Conservation (phyloP, 2,329 filamentous ascomycete genomes). For the Exophiala spinifera region DNA sequence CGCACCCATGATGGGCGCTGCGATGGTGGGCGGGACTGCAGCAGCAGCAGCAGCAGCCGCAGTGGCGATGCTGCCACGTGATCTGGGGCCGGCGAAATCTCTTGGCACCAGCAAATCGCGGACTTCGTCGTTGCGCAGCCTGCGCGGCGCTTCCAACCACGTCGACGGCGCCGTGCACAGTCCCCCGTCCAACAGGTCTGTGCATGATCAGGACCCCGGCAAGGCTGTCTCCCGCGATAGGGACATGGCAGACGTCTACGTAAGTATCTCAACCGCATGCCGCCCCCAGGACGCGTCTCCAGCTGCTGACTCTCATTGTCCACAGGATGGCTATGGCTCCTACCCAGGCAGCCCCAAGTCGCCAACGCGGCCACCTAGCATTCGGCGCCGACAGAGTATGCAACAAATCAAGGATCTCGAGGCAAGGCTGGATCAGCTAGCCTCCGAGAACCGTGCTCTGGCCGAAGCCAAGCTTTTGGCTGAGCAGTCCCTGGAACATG, state of each 20-base stretch:
- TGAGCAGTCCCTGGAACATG: conserved; percentile 61
- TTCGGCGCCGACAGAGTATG: conserved; percentile 96
- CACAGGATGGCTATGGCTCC: conserved; percentile 89
- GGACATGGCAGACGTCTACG: conserved; percentile 91
- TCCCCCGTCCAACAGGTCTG: conserved; percentile 45
- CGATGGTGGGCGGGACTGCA: conserved; percentile 14
- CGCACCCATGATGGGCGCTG: conserved; percentile 31
- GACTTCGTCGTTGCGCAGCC: conserved; percentile 35
- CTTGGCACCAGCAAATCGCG: conserved; percentile 44
- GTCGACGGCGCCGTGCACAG: conserved; percentile 9
- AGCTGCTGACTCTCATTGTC: conserved; percentile 14
- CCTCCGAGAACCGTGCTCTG: conserved; percentile 78
- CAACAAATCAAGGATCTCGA: conserved; percentile 88
- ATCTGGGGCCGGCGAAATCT: conserved; percentile 21
- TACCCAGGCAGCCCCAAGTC: conserved; percentile 80
- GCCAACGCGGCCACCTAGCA: conserved; percentile 88
- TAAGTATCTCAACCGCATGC: conserved; percentile 55
- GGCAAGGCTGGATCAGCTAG: conserved; percentile 75
- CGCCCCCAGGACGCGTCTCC: neutral
- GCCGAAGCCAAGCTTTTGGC: conserved; percentile 67
- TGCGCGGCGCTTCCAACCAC: conserved; percentile 33
- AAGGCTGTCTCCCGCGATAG: conserved; percentile 55
- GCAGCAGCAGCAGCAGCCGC: conserved; percentile 11
- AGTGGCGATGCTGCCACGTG: conserved; percentile 20
- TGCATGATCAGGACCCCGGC: conserved; percentile 83